Evolutionary conservation across 164 flowering plant species (phyloP), one percentile per base, ranked within the genome.

Genomic region (Nymphaea thermarum): DNA sequence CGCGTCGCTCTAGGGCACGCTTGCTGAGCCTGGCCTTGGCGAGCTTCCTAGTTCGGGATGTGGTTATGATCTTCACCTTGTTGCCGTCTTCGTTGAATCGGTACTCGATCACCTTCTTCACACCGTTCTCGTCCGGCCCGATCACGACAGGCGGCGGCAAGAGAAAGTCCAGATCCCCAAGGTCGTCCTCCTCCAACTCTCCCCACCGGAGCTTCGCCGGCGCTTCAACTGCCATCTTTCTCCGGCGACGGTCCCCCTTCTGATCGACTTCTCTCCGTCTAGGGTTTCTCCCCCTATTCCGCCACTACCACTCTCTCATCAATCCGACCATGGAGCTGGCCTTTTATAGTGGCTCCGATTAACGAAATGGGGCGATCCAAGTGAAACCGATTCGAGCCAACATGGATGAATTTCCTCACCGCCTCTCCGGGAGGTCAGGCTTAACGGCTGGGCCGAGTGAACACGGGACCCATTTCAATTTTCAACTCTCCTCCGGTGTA

Each of bases 61-160:
- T 91, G 42, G 96, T 91, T 41, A 88, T 88, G 73, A 85, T 81
- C 79, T 86, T 90, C 18, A 90, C 87, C 80, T 84, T 87, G 68
- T 86, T 79, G 0, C 91, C 93, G 0, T 85, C 93, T 0, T 88
- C 93, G 71, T 87, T 77, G 74, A 90, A 85, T 71, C 83, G 88
- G 75, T 82, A 90, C 80, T 90, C 96, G 16, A 88, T 79, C 5
- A 85, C 81, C 67, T 80, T 87, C 83, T 92, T 90, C 44, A 84
- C 73, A 18, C 96, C 95, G 75, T 84, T 84, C 69, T 83, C 93
- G 64, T 90, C 90, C 4, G 96, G 98, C 0, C 96, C 95, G 25
- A 85, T 82, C 3, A 86, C 84, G 68, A 82, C 79, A 10, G 74
- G 80, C 3, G 95, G 94, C 42, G 95, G 96, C 7, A 92, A 77